phyloP scores from a whole-genome alignment of 441 rosid species.

The Aleurites moluccanus region DNA sequence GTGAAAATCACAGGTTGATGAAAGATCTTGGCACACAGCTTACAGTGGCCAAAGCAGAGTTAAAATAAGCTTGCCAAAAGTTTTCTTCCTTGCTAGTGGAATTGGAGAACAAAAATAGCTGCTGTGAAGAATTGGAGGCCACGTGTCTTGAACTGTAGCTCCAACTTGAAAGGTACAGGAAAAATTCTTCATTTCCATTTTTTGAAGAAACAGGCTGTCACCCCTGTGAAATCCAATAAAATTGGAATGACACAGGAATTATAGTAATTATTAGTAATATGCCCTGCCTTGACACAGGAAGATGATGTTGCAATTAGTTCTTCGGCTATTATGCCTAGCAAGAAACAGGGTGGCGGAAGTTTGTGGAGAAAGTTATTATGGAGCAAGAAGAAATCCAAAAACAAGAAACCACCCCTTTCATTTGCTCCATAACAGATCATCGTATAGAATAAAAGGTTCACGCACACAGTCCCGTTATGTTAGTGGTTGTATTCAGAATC shows the following conservation, averaged over 20 bases:
- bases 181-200: neutral
- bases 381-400: slow-evolving; percentile 53
- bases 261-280: neutral
- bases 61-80: slow-evolving; percentile 41
- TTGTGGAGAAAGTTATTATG: slow-evolving; percentile 68
- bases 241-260: neutral
- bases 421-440: slow-evolving; percentile 28
- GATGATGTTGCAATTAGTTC: slow-evolving; percentile 31
- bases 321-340: slow-evolving; percentile 57
- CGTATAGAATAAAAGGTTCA: slow-evolving; percentile 9
- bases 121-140: slow-evolving; percentile 50
- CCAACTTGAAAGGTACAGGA: slow-evolving; percentile 53
- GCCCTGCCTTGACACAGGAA: slow-evolving; percentile 16
- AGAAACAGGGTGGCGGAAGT: slow-evolving; percentile 48
- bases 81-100: slow-evolving; percentile 45
- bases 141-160: slow-evolving; percentile 47
- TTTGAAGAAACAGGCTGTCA: neutral
- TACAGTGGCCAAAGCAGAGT: slow-evolving; percentile 38
- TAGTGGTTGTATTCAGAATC: neutral
- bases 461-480: neutral
- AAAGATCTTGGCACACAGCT: slow-evolving; percentile 43
- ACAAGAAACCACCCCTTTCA: slow-evolving; percentile 43
- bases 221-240: neutral
- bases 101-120: slow-evolving; percentile 41
- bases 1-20: slow-evolving; percentile 35